A percentile compares a stretch with the other conserved stretches of the same genome.
Evolutionary conservation across 805 yeast genomes (phyloP).

Genomic region (Myxozyma sirexii): DNA sequence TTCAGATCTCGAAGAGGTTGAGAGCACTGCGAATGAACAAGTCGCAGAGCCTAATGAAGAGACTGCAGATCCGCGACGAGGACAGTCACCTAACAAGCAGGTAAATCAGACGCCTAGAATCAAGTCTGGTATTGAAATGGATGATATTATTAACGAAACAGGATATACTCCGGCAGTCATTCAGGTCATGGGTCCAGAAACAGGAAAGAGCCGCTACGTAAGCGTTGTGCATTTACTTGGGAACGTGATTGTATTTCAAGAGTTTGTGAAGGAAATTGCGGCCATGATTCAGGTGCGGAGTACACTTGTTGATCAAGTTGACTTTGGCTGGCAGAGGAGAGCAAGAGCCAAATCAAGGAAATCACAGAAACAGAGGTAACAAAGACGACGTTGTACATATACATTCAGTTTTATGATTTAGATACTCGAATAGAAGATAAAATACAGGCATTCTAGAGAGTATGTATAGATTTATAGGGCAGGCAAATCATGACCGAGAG

Average conservation of each 20-base stretch:
- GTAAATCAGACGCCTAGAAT: background rate
- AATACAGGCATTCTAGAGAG: background rate
- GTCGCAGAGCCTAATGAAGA: background rate
- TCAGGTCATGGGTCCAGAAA: conserved; percentile 23
- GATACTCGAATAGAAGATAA: background rate
- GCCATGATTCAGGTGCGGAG: conserved; percentile 38
- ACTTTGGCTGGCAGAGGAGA: conserved; percentile 25
- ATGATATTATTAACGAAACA: conserved; percentile 23
- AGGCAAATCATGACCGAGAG: too few relatives aligned
- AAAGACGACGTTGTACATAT: background rate
- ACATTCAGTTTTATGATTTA: background rate
- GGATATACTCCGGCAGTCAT: conserved; percentile 23
- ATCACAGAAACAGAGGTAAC: too few relatives aligned
- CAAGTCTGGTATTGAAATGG: conserved; percentile 24
- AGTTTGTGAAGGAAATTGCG: conserved; percentile 39
- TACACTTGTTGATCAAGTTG: conserved; percentile 19
- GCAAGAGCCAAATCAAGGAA: background rate
- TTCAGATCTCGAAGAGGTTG: conserved; percentile 4
- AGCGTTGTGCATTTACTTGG: conserved; percentile 36
- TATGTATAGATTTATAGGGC: background rate
- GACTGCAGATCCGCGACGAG: background rate
- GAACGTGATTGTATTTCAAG: conserved; percentile 37
- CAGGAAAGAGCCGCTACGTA: conserved; percentile 30
- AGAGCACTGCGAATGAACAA: background rate
- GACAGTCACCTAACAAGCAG: background rate